Evolutionary conservation across 768 basidiomycete genomes (phyloP).

Genomic region (Asterophora parasitica): DNA sequence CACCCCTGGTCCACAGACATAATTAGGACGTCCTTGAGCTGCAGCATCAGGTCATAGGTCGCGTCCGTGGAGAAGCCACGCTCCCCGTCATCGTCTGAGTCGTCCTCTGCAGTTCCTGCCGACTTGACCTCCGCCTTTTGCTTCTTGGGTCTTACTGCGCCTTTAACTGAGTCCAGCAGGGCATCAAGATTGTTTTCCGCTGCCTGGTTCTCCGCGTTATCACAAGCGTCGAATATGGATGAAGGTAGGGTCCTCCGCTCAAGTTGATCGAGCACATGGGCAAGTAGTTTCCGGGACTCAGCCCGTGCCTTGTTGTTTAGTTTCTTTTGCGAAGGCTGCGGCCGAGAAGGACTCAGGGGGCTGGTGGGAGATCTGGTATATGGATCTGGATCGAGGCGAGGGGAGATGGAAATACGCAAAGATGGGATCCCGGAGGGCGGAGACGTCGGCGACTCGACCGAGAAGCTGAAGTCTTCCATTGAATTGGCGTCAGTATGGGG

Average conservation of each 20-base stretch:
- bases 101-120: conserved; percentile 28
- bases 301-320: conserved; percentile 40
- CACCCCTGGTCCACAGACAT: conserved; percentile 54
- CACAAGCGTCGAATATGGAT: conserved; percentile 41
- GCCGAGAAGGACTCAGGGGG: background rate
- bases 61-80: conserved; percentile 56
- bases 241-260: conserved; percentile 52
- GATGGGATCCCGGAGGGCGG: conserved; percentile 11
- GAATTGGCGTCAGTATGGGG: conserved; percentile 9
- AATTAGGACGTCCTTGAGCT: conserved; percentile 55
- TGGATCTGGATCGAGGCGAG: conserved; percentile 17
- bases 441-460: conserved; percentile 10
- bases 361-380: conserved; percentile 20
- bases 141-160: conserved; percentile 34
- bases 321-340: conserved; percentile 16
- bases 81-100: conserved; percentile 44
- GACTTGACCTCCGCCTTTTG: conserved; percentile 20
- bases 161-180: conserved; percentile 41
- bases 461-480: conserved; percentile 5
- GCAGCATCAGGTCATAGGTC: conserved; percentile 59
- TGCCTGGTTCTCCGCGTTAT: conserved; percentile 20
- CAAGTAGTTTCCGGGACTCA: conserved; percentile 67
- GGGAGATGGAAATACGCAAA: conserved; percentile 24
- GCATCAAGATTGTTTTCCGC: conserved; percentile 33
- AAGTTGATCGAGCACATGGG: conserved; percentile 61